Conservation (phyloP, 495 filamentous ascomycete species). For the Penicillium argentinense region DNA sequence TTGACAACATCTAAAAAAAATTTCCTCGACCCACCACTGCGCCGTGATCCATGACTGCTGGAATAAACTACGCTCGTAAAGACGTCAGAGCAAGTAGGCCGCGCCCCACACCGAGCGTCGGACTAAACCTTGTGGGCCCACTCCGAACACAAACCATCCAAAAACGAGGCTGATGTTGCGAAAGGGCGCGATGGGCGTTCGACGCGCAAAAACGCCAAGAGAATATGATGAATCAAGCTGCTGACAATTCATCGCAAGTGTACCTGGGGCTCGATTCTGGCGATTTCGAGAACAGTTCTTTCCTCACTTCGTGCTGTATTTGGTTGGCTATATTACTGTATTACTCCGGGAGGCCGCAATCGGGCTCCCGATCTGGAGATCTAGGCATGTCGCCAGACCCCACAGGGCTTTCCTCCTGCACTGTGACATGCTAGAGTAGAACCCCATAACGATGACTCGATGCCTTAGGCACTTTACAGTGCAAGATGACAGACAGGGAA, state of each 20-base stretch:
- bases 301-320: no score
- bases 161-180: no score
- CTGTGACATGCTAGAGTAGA: no score
- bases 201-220: neutral
- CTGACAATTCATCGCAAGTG: no score
- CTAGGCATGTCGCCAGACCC: neutral
- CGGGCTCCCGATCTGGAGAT: conserved; percentile 11
- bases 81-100: conserved; percentile 16
- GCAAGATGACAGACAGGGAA: no score
- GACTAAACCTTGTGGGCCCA: conserved; percentile 16
- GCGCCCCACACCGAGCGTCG: conserved; percentile 3
- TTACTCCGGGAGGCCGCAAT: neutral
- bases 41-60: conserved; percentile 5
- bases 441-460: no score
- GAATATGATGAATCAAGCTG: neutral
- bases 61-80: conserved; percentile 12
- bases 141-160: neutral
- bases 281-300: no score
- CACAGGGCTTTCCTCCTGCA: no score
- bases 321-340: no score
- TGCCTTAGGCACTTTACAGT: no score
- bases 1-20: conserved; percentile 2
- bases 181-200: conserved; percentile 7
- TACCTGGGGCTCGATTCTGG: no score
- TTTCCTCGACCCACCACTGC: conserved; percentile 15